Conservation (phyloP, 768 basidiomycete species). For the Russula sp. region DNA sequence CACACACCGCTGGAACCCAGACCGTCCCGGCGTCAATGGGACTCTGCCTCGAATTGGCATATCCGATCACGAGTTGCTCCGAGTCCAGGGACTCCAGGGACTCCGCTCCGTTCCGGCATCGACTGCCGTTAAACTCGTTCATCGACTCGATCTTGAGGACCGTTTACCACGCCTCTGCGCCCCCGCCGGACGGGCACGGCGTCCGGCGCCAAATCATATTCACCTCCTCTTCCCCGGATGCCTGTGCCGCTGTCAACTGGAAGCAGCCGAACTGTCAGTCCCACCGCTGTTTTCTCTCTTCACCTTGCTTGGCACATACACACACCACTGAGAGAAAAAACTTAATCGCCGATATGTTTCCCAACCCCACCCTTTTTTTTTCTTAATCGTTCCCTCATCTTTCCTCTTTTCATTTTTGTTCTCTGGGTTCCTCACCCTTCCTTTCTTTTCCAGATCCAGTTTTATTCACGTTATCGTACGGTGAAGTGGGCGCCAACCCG, state of each 20-base stretch:
- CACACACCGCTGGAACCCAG: slow-evolving; percentile 30
- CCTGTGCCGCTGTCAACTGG: slow-evolving; percentile 92
- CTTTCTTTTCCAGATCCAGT: slow-evolving; percentile 65
- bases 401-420: neutral
- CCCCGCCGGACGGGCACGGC: slow-evolving; percentile 38
- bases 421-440: slow-evolving; percentile 2
- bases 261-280: slow-evolving; percentile 95
- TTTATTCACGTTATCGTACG: slow-evolving; percentile 88
- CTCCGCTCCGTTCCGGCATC: slow-evolving; percentile 40
- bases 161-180: slow-evolving; percentile 62
- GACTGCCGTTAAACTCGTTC: slow-evolving; percentile 67
- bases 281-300: slow-evolving; percentile 7
- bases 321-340: neutral
- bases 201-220: slow-evolving; percentile 80
- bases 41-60: slow-evolving; percentile 78
- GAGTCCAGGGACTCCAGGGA: slow-evolving; percentile 31
- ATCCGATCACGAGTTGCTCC: slow-evolving; percentile 43
- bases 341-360: neutral
- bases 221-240: slow-evolving; percentile 83
- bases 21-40: slow-evolving; percentile 55
- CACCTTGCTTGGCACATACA: neutral
- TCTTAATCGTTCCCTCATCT: neutral
- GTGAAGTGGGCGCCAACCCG: slow-evolving; percentile 40
- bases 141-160: slow-evolving; percentile 80
- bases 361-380: neutral